Percentiles rank a stretch among this genome's conserved stretches.
phyloP scores from a whole-genome alignment of 75 land plant genomes.

The Selaginella tamariscina region DNA sequence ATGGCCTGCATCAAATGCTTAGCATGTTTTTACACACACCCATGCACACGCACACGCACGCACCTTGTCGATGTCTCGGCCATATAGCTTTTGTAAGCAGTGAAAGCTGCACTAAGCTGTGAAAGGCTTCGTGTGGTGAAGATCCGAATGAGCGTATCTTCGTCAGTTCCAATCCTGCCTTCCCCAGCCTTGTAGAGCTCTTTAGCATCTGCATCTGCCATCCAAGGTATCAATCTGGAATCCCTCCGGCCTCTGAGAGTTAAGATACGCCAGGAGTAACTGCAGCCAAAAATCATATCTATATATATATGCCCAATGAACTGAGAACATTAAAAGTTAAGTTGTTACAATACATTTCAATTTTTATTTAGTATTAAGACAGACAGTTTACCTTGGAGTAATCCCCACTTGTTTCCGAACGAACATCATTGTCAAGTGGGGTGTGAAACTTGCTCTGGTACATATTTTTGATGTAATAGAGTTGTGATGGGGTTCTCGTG shows the following conservation, averaged over 20 bases:
- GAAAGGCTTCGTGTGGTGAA: constrained; percentile 51
- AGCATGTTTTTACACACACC: no score
- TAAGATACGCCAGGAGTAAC: constrained; percentile 49
- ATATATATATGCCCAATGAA: no score
- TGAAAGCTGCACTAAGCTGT: constrained; percentile 46
- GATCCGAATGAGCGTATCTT: constrained; percentile 50
- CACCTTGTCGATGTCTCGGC: constrained; percentile 62
- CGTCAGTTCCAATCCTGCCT: constrained; percentile 33
- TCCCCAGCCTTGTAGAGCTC: constrained; percentile 51
- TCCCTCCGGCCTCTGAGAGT: constrained; percentile 44
- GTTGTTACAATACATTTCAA: no score
- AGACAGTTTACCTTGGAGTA: constrained; percentile 39
- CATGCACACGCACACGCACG: no score
- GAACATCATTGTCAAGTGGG: constrained; percentile 48
- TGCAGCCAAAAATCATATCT: constrained; percentile 24
- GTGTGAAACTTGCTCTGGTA: constrained; percentile 33
- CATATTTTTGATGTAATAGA: constrained; percentile 36
- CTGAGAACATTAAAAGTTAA: no score
- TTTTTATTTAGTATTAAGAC: background rate
- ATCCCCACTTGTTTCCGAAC: constrained; percentile 40
- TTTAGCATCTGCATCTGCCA: constrained; percentile 52
- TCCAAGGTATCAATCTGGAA: constrained; percentile 30
- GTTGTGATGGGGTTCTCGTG: constrained; percentile 42
- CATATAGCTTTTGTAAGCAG: constrained; percentile 46
- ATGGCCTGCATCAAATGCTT: constrained; percentile 31